A percentile compares a stretch with the other conserved stretches of the same genome.
Evolutionary conservation across 768 basidiomycete species (phyloP).

Genomic region (Lentinula lateritia): DNA sequence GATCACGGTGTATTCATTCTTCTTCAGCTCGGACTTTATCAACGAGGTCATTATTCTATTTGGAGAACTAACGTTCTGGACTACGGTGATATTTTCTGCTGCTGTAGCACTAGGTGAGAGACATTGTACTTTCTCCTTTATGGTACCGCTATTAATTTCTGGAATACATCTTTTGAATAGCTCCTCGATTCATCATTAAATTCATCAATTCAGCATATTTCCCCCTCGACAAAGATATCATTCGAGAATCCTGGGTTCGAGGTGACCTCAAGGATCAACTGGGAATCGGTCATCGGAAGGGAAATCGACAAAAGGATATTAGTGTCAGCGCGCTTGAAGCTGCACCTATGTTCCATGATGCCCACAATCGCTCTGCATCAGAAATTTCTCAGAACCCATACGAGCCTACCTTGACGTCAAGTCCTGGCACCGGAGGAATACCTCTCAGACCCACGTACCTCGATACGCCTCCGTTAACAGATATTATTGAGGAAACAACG

Average conservation of each 20-base stretch:
- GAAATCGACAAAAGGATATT: slow-evolving; percentile 31
- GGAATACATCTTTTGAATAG: slow-evolving; percentile 27
- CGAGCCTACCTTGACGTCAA: slow-evolving; percentile 36
- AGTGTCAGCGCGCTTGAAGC: slow-evolving; percentile 43
- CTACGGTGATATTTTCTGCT: slow-evolving; percentile 64
- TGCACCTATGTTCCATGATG: slow-evolving; percentile 64
- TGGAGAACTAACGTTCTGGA: slow-evolving; percentile 80
- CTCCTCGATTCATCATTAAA: slow-evolving; percentile 78
- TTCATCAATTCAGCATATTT: slow-evolving; percentile 63
- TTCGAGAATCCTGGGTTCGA: slow-evolving; percentile 87
- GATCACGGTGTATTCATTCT: slow-evolving; percentile 84
- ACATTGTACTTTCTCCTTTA: neutral
- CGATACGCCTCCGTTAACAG: slow-evolving; percentile 33
- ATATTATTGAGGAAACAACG: slow-evolving; percentile 16
- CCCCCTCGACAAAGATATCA: slow-evolving; percentile 84
- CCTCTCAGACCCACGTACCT: slow-evolving; percentile 41
- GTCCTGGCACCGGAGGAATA: slow-evolving; percentile 28
- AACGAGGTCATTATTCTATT: slow-evolving; percentile 72
- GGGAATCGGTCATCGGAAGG: slow-evolving; percentile 62
- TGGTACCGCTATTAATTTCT: neutral
- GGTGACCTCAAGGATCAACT: slow-evolving; percentile 81
- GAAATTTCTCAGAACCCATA: slow-evolving; percentile 50
- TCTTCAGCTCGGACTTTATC: slow-evolving; percentile 66
- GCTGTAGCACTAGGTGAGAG: slow-evolving; percentile 63
- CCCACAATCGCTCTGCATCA: slow-evolving; percentile 59